Evolutionary conservation across 2,329 filamentous ascomycete genomes (phyloP).

Genomic region (Dactylellina cionopaga): DNA sequence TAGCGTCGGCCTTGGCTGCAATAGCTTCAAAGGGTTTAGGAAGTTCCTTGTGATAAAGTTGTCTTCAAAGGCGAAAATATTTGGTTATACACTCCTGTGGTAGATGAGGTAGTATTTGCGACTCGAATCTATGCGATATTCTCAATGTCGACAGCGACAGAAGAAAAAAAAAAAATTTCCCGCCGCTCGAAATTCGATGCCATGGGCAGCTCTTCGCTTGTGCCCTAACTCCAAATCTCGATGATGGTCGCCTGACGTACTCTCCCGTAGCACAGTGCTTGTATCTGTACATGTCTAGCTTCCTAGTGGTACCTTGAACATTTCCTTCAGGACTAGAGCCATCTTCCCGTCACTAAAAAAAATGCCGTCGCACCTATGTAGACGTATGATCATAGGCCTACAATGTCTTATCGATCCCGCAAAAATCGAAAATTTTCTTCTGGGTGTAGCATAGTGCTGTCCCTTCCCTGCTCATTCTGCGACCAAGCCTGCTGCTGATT

Average conservation of each 20-base stretch:
- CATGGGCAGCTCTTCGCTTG: slow-evolving; percentile 45
- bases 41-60: slow-evolving; percentile 38
- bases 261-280: slow-evolving; percentile 31
- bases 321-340: slow-evolving; percentile 18
- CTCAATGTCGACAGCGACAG: slow-evolving; percentile 33
- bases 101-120: slow-evolving; percentile 48
- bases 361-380: slow-evolving; percentile 41
- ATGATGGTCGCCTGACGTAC: slow-evolving; percentile 53
- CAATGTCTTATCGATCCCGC: slow-evolving; percentile 48
- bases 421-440: slow-evolving; percentile 37
- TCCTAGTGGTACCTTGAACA: slow-evolving; percentile 11
- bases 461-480: slow-evolving; percentile 31
- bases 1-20: slow-evolving; percentile 52
- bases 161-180: slow-evolving; percentile 38
- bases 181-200: slow-evolving; percentile 41
- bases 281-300: slow-evolving; percentile 32
- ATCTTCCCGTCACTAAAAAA: slow-evolving; percentile 44
- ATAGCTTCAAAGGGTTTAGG: slow-evolving; percentile 37
- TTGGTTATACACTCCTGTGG: slow-evolving; percentile 3
- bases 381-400: slow-evolving; percentile 27
- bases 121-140: slow-evolving; percentile 22
- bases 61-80: slow-evolving; percentile 11
- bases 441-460: slow-evolving; percentile 44
- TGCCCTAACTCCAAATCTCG: slow-evolving; percentile 49
- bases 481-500: slow-evolving; percentile 48